These are phyloP conservation scores for Sporothrix pallida DNA, from an alignment of 2,329 filamentous ascomycete species.

Conservation along the genomic window DNA sequence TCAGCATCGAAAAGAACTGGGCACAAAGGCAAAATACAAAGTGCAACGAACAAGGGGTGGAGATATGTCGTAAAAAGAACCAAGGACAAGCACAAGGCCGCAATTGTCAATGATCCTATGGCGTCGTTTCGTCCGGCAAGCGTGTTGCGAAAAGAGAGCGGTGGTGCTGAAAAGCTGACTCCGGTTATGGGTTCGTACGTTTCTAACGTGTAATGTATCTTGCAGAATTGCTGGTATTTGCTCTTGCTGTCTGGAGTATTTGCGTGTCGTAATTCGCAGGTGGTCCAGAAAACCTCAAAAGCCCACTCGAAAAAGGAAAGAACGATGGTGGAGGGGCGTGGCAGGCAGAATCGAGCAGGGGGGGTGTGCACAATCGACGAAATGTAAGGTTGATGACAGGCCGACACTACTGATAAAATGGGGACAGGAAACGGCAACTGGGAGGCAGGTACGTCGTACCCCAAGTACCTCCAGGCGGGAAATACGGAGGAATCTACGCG, in stretches of 20 bases:
- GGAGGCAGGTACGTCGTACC: slow-evolving; percentile 5
- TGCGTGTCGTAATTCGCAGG: slow-evolving; percentile 2
- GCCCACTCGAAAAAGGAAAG: neutral
- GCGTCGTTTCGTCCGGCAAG: slow-evolving; percentile 21
- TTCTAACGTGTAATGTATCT: slow-evolving; percentile 18
- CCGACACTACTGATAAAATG: slow-evolving; percentile 22
- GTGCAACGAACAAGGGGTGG: slow-evolving; percentile 17
- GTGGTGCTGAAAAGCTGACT: slow-evolving; percentile 26
- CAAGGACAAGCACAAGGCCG: neutral
- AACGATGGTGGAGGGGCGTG: slow-evolving; percentile 6
- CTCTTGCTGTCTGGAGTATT: neutral
- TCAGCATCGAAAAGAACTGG: neutral
- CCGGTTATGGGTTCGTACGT: slow-evolving; percentile 6
- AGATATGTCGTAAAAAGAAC: slow-evolving; percentile 7
- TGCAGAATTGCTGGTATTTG: neutral
- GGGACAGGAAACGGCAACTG: slow-evolving; percentile 22
- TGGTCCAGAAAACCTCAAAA: slow-evolving; percentile 4
- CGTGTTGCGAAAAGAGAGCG: neutral
- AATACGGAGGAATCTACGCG: slow-evolving; percentile 23
- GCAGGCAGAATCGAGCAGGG: neutral
- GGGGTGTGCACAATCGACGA: slow-evolving; percentile 20
- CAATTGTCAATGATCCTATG: neutral
- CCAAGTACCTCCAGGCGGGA: slow-evolving; percentile 5
- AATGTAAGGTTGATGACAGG: slow-evolving; percentile 24
- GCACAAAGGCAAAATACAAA: slow-evolving; percentile 3